Percentiles rank a stretch among this genome's conserved stretches.
These are phyloP conservation scores for Lupinus albus DNA, from an alignment of 306 rosid species.

Conservation along the genomic window DNA sequence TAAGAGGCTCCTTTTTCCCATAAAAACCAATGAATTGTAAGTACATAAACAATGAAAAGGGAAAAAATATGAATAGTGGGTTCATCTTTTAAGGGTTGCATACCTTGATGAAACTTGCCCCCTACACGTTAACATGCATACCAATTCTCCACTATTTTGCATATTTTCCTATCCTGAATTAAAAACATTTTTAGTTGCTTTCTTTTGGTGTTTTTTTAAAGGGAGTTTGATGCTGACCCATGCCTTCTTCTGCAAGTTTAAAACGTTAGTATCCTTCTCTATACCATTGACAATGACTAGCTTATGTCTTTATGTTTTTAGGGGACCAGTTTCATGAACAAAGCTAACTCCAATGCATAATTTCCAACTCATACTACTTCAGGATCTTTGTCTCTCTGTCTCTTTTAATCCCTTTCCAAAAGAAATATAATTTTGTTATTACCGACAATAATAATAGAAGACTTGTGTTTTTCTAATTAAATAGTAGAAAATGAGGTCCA, in stretches of 20 bases:
- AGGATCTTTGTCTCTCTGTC: slow-evolving; percentile 44
- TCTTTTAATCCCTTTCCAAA: slow-evolving; percentile 21
- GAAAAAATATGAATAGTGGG: slow-evolving; percentile 52
- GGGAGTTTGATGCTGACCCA: slow-evolving; percentile 50
- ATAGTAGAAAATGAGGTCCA: background rate
- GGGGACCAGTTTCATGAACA: slow-evolving; percentile 49
- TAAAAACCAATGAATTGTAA: slow-evolving; percentile 31
- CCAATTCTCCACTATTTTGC: slow-evolving; percentile 38
- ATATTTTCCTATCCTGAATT: slow-evolving; percentile 21
- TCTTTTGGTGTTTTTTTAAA: slow-evolving; percentile 44
- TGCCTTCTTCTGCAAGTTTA: slow-evolving; percentile 44
- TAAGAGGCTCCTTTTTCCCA: slow-evolving; percentile 53
- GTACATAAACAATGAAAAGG: slow-evolving; percentile 44
- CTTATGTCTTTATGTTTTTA: slow-evolving; percentile 43
- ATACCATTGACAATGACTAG: slow-evolving; percentile 53
- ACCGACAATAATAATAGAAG: slow-evolving; percentile 34
- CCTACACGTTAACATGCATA: slow-evolving; percentile 56
- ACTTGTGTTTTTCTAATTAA: slow-evolving; percentile 15
- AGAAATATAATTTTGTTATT: background rate
- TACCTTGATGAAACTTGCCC: slow-evolving; percentile 63
- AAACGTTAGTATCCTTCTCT: slow-evolving; percentile 50
- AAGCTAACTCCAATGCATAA: slow-evolving; percentile 39
- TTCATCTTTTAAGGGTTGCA: slow-evolving; percentile 63
- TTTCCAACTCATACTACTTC: slow-evolving; percentile 40
- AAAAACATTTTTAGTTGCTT: slow-evolving; percentile 41